Percentiles rank a stretch among this genome's conserved stretches.
Conservation (phyloP, 306 rosid genomes). For the Cicer yamashitae region DNA sequence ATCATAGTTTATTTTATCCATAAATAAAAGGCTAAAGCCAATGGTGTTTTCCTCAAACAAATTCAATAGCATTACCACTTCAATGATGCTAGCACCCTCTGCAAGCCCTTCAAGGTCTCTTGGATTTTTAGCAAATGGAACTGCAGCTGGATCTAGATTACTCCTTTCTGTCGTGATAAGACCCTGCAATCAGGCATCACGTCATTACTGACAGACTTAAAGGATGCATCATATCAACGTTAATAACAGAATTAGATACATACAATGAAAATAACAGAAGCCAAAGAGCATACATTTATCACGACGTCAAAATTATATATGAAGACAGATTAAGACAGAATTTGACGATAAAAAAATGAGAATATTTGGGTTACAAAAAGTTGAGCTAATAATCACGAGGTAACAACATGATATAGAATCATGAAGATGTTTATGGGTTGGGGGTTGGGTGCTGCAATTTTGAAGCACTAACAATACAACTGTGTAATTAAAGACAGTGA, state of each 20-base stretch:
- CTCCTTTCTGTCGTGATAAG: conserved; percentile 86
- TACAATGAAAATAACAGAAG: conserved; percentile 18
- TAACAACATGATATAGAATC: conserved; percentile 19
- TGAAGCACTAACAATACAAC: conserved; percentile 23
- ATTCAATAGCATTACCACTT: conserved; percentile 74
- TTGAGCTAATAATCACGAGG: conserved; percentile 22
- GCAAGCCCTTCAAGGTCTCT: conserved; percentile 71
- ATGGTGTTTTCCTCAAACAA: conserved; percentile 32
- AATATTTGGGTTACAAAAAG: background rate
- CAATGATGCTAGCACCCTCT: conserved; percentile 88
- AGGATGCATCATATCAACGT: conserved; percentile 16
- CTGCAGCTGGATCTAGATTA: conserved; percentile 80
- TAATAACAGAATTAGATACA: conserved; percentile 18
- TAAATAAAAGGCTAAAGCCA: conserved; percentile 6
- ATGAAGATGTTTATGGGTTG: conserved; percentile 12
- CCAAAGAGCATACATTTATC: conserved; percentile 26
- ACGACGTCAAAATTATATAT: conserved; percentile 12
- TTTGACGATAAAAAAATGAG: conserved; percentile 7
- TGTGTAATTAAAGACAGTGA: conserved; percentile 19
- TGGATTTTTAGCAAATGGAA: conserved; percentile 87
- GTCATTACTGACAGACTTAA: conserved; percentile 24
- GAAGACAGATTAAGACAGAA: conserved; percentile 29
- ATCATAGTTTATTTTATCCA: background rate
- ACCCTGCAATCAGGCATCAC: conserved; percentile 66
- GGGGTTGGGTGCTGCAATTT: conserved; percentile 20